Evolutionary conservation across 805 yeast species (phyloP).

Genomic region (Candida nanaspora): DNA sequence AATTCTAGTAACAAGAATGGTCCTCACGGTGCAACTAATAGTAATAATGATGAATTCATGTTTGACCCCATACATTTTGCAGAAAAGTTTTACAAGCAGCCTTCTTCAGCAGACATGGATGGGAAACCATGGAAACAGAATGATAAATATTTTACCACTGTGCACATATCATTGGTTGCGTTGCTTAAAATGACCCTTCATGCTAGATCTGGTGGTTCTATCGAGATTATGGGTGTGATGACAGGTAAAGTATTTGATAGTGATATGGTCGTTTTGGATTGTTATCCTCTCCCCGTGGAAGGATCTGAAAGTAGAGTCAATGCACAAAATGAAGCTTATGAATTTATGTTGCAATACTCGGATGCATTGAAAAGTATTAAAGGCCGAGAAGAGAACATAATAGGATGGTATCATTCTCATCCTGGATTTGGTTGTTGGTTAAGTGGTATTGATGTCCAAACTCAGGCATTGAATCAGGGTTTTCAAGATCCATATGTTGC

Average conservation of each 20-base stretch:
- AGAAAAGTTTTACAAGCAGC: neutral
- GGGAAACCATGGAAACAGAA: slow-evolving; percentile 50
- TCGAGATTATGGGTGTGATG: slow-evolving; percentile 94
- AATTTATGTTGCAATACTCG: slow-evolving; percentile 84
- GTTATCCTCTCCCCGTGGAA: slow-evolving; percentile 83
- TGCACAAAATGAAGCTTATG: slow-evolving; percentile 90
- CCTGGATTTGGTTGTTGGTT: slow-evolving; percentile 98
- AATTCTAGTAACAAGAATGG: too few species aligned
- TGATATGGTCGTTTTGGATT: slow-evolving; percentile 66
- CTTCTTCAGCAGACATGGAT: neutral
- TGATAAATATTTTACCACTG: slow-evolving; percentile 53
- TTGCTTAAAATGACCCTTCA: slow-evolving; percentile 70
- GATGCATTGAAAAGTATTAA: slow-evolving; percentile 42
- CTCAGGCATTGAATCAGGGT: slow-evolving; percentile 77
- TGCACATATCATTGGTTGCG: slow-evolving; percentile 64
- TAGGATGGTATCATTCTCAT: slow-evolving; percentile 97
- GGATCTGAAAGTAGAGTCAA: slow-evolving; percentile 96
- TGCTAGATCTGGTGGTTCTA: slow-evolving; percentile 76
- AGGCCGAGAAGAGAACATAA: slow-evolving; percentile 54
- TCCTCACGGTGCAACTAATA: too few species aligned
- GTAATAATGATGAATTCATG: neutral
- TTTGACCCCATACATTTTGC: neutral
- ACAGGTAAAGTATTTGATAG: slow-evolving; percentile 61
- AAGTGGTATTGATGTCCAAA: slow-evolving; percentile 86
- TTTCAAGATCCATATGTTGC: slow-evolving; percentile 92